Evolutionary conservation across 192 early-diverging fungal species (phyloP).

Genomic region (Cetraspora pellucida): DNA sequence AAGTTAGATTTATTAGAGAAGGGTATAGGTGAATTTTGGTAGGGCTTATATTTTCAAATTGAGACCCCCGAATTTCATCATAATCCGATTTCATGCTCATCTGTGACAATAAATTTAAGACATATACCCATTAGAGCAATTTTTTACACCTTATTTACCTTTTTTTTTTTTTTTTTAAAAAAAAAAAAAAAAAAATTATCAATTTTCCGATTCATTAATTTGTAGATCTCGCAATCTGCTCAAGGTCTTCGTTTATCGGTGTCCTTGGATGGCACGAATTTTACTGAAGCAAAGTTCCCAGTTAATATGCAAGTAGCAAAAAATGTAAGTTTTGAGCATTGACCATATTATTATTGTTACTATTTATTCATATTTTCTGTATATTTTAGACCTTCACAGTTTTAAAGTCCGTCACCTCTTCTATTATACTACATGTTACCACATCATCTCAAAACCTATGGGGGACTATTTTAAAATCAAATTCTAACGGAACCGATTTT

Average conservation of each 20-base stretch:
- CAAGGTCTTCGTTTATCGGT: slow-evolving; percentile 60
- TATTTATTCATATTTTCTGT: neutral
- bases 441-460: slow-evolving; percentile 66
- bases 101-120: too few species aligned
- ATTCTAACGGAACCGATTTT: slow-evolving; percentile 87
- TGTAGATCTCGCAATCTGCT: slow-evolving; percentile 40
- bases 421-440: slow-evolving; percentile 70
- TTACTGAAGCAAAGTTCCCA: slow-evolving; percentile 79
- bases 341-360: too few species aligned
- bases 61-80: too few species aligned
- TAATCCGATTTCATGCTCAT: too few species aligned
- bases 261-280: slow-evolving; percentile 71
- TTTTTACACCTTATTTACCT: neutral
- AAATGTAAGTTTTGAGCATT: too few species aligned
- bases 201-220: neutral
- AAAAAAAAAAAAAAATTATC: too few species aligned
- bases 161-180: neutral
- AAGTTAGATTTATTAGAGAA: too few species aligned
- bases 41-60: too few species aligned
- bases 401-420: slow-evolving; percentile 62
- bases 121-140: too few species aligned
- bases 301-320: slow-evolving; percentile 54
- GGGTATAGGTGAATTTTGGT: too few species aligned
- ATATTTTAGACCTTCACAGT: slow-evolving; percentile 72
- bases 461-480: slow-evolving; percentile 89